Base-by-base conservation (phyloP, 345 rosid genomes). In the Orychophragmus violaceus region DNA sequence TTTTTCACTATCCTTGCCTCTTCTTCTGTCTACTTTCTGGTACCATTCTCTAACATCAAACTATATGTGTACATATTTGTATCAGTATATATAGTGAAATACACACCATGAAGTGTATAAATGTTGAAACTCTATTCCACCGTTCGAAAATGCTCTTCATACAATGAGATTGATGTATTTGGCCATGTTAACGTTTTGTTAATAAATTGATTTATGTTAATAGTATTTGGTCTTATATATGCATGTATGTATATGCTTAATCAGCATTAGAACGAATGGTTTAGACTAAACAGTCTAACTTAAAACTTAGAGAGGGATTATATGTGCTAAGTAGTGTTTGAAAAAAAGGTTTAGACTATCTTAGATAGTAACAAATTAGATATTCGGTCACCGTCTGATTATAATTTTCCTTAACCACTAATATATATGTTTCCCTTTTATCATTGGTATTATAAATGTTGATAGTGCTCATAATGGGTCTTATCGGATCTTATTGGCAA, bases 1-100 rank as follows among this genome's bases (percentile, higher is more conserved):
- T 85, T 72, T 53, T 82, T 87, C 49, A 88, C 96, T 36, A 83
- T 90, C 24, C 71, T 87, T 49, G 77, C 82, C 62, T 94, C 86
- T 60, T 88, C 90, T 59, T 80, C 81, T 72, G 68, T 94, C 70
- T 94, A 94, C 78, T 78, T 85, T 64, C 36, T 83, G 83, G 99
- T 94, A 41, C 79, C 77, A 66, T 44, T 52, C 67, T 25, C 50
- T 59, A 17, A 16, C 28, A 11, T 29, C 28, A 28, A 48, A 28
- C 30, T 9, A 61, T 61, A 42, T 42, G n/a, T 57, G 13, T 28
- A 29, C 22, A 22, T 21, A 35, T 22, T 21, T 36, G 19, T 36
- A 13, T 36, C 27, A 36, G 32, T 36, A 22, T 36, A 23, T 19
- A 3, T 33, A n/a, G n/a, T 33, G 42, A 30, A 46, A 19, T 23